These are phyloP conservation scores for Haplosporangium gracile DNA, from an alignment of 192 early-diverging fungal genomes.

Conservation along the genomic window DNA sequence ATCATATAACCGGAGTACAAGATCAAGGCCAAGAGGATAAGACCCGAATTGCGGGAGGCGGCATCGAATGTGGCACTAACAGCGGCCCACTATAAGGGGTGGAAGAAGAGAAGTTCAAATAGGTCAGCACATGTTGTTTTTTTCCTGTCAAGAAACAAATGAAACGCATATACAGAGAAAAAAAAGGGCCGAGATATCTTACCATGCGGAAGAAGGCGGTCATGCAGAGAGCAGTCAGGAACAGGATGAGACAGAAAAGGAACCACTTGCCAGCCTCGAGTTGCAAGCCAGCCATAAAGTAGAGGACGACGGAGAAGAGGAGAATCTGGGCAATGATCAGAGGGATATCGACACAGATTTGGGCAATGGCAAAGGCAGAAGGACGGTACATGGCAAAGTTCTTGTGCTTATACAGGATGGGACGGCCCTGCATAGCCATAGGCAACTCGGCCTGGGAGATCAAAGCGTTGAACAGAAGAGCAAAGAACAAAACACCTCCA, in stretches of 20 bases:
- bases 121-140: too few relatives aligned
- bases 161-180: too few relatives aligned
- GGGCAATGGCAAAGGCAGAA: conserved; percentile 69
- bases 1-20: conserved; percentile 76
- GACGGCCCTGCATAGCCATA: conserved; percentile 77
- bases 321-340: conserved; percentile 63
- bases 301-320: conserved; percentile 68
- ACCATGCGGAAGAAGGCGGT: conserved; percentile 71
- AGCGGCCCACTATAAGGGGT: conserved; percentile 52
- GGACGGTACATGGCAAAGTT: conserved; percentile 78
- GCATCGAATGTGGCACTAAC: conserved; percentile 63
- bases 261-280: conserved; percentile 68
- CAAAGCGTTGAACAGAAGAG: conserved; percentile 65
- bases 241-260: conserved; percentile 67
- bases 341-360: conserved; percentile 68
- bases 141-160: too few relatives aligned
- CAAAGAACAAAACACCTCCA: conserved; percentile 83
- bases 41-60: conserved; percentile 67
- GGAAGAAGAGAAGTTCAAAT: too few relatives aligned
- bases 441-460: conserved; percentile 79
- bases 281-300: conserved; percentile 75
- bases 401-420: conserved; percentile 85
- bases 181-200: too few relatives aligned
- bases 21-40: conserved; percentile 65
- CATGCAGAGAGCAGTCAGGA: conserved; percentile 69